Base-by-base conservation (phyloP, 2,329 filamentous ascomycete species). In the Neonectria punicea region DNA sequence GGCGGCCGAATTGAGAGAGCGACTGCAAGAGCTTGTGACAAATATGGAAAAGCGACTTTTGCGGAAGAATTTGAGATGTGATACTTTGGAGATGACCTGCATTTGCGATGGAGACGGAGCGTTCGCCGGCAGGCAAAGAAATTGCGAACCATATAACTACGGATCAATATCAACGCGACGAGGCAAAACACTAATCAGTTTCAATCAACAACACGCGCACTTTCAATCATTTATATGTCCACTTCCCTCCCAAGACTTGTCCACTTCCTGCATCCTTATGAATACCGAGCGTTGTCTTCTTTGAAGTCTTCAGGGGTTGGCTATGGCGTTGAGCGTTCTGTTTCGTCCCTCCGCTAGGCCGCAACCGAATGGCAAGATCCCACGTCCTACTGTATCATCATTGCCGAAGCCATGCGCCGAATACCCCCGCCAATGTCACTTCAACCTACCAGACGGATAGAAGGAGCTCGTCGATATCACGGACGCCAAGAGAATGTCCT, bases 181-280 rank as follows among this genome's bases (percentile, higher is more conserved):
- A 55, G 61, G 61, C 61, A 54, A 63, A 32, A 41, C 60, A 32
- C 54, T 63, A 63, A 50, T 25, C n/a, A 60, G 13, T 41, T 49
- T 36, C 13, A 16, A 46, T 14, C 53, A 20, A 56, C 55, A 50
- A 41, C 30, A n/a, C 49, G 50, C 61, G 34, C 49, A 51, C 43
- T 25, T 34, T 58, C 39, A 28, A 25, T 47, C 32, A 25, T 46
- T 64, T 58, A 57, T 58, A 57, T 53, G 36, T 53, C 30, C 36
- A n/a, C 30, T 22, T 36, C 44, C 30, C 18, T 46, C 57, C 49
- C 7, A 49, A 47, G 43, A 36, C 25, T 14, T 44, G 49, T 18
- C 7, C 49, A 36, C 18, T 34, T 51, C 13, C n/a, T 53, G 28
- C 39, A 46, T 16, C 49, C 20, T 46, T 20, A 53, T 54, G 30